A percentile compares a stretch with the other conserved stretches of the same genome.
phyloP scores from a whole-genome alignment of 495 filamentous ascomycete genomes.

The Penicillium diatomitis region DNA sequence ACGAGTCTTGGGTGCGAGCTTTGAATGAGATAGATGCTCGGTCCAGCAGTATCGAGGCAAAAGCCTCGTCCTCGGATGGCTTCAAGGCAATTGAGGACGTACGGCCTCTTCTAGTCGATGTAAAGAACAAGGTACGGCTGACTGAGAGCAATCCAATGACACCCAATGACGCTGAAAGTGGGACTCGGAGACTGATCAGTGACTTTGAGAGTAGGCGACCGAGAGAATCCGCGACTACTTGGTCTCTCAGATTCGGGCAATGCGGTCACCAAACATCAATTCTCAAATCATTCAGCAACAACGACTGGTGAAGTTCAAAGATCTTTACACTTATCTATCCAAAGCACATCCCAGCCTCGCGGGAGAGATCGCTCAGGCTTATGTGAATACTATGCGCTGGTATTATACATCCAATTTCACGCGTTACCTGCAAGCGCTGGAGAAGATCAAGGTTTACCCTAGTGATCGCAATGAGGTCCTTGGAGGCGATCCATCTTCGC shows the following conservation, averaged over 20 bases:
- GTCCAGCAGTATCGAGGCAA: constrained; percentile 59
- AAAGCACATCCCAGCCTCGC: constrained; percentile 69
- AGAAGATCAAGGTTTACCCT: constrained; percentile 71
- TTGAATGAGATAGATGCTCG: constrained; percentile 78
- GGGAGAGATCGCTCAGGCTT: constrained; percentile 84
- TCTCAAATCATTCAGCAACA: constrained; percentile 92
- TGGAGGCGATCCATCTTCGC: constrained; percentile 62
- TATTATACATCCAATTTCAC: constrained; percentile 90
- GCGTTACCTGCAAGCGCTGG: constrained; percentile 73
- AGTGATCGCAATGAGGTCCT: constrained; percentile 81
- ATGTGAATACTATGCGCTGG: constrained; percentile 98
- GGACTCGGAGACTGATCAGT: not conserved
- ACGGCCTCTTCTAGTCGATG: constrained; percentile 70
- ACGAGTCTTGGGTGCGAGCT: constrained; percentile 80
- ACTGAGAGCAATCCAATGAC: not conserved
- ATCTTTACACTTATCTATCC: constrained; percentile 75
- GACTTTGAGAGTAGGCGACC: constrained; percentile 51
- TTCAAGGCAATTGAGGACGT: constrained; percentile 74
- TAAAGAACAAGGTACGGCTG: constrained; percentile 63
- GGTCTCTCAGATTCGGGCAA: constrained; percentile 84
- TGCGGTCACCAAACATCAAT: constrained; percentile 90
- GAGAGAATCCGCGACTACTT: constrained; percentile 91
- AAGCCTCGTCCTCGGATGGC: constrained; percentile 47
- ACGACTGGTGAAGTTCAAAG: constrained; percentile 76
- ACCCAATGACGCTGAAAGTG: constrained; percentile 6